Base-by-base conservation (phyloP, 768 basidiomycete species). In the Symmetrospora coprosmae region DNA sequence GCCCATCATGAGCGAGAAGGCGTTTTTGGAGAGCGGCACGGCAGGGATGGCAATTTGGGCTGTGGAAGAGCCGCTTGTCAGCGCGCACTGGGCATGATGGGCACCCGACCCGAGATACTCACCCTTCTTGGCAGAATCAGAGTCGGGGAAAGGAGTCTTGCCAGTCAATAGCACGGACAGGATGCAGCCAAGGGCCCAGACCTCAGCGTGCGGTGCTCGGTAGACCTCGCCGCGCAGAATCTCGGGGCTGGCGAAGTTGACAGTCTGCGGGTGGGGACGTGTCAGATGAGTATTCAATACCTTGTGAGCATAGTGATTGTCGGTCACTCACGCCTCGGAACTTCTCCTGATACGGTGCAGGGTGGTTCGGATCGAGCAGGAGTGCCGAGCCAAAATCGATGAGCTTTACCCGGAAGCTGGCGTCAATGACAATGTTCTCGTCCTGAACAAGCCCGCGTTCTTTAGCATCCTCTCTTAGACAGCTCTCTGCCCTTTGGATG, bases 361-460 rank as follows among this genome's bases (percentile, higher is more conserved):
- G 77, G 56, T 78, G 71, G 4, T 72, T 69, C 4, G 82, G 80
- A 70, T 89, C 81, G 49, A 80, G 80, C 61, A 85, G 78, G 27
- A 84, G 83, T 27, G 89, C 87, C 65, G 85, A 87, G 46, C 91
- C 91, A 71, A 96, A 96, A 74, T 96, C 91, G 68, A 96, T 90
- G 49, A 96, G 78, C 71, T 96, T 96, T 68, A 92, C 85, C 83
- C 87, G 70, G 64, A 86, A 76, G 64, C 84, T 74, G 9, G 67
- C 64, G 50, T 74, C 73, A 62, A 75, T 69, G 30, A 74, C 74
- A 28, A 76, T 69, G 65, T 76, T 76, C 64, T 76, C 75, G 64
- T 75, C 75, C 66, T 76, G 75, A 64, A n/a, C n/a, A n/a, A n/a
- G n/a, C n/a, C n/a, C n/a, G n/a, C n/a, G n/a, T n/a, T n/a, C n/a